phyloP scores from a whole-genome alignment of 495 filamentous ascomycete species.

The Neurospora sp. region DNA sequence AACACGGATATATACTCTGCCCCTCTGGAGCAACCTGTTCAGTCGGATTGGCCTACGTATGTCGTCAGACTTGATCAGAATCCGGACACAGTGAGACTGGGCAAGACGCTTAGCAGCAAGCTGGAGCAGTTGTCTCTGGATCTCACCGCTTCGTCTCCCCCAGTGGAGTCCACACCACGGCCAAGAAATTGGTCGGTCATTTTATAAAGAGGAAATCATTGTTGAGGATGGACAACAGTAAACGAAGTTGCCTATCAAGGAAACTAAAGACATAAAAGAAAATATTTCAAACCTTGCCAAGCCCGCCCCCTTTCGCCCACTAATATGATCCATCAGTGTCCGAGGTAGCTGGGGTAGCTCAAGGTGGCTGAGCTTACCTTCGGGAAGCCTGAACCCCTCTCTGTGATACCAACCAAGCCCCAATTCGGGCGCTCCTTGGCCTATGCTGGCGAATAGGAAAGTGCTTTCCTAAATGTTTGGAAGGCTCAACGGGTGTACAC shows the following conservation, averaged over 20 bases:
- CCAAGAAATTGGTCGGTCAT: neutral
- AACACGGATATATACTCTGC: slow-evolving; percentile 8
- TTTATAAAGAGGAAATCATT: neutral
- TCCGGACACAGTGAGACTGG: slow-evolving; percentile 3
- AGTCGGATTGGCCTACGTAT: slow-evolving; percentile 17
- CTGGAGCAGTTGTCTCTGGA: slow-evolving; percentile 10
- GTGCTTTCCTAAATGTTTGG: neutral
- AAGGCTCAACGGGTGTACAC: neutral
- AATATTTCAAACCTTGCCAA: neutral
- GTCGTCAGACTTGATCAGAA: slow-evolving; percentile 8
- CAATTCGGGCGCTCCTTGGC: neutral
- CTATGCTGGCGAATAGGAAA: neutral
- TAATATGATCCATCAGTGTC: neutral
- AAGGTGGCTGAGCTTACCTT: neutral
- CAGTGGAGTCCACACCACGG: neutral
- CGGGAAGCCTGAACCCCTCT: neutral
- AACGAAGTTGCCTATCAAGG: neutral
- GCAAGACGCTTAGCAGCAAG: slow-evolving; percentile 6
- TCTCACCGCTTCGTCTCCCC: neutral
- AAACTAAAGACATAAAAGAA: neutral
- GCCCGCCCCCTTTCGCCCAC: neutral
- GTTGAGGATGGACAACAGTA: neutral
- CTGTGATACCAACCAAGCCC: neutral
- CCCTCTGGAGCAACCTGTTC: slow-evolving; percentile 14
- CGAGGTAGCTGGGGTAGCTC: neutral